Base-by-base conservation (phyloP, 1,139 yeast genomes). In the Candida tetrigidarum region DNA sequence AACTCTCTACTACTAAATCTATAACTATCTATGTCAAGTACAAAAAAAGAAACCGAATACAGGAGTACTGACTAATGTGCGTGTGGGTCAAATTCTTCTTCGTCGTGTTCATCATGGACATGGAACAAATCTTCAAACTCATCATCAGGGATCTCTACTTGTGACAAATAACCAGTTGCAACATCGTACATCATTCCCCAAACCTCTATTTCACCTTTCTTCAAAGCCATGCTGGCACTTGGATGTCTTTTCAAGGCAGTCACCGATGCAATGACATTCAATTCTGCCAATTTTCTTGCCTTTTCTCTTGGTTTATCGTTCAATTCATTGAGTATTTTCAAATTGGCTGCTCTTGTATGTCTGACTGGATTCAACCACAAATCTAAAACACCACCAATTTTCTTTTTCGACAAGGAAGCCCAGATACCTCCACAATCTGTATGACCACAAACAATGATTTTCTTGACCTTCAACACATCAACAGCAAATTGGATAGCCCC, bases 351-450 rank as follows among this genome's bases (percentile, higher is more conserved):
- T 52, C 88, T 72, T 45, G 85, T 83, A 51, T 84, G 89, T 54
- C 92, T 78, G 45, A 88, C 72, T 20, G 88, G 86, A 50, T 83
- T 80, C 50, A 87, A 74, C 96, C 96, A 87, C 51, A 81, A 79
- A 64, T 86, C 93, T 49, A 88, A 72, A 18, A 83, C 84, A 23
- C 93, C 92, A 26, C 89, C 88, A 39, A 88, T 76, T 50, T 80
- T 79, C 55, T 84, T 82, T 49, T 82, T 77, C 5, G 86, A 78
- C 47, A 93, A 69, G 14, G 96, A 85, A 19, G 97, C 93, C 84
- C 92, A 86, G 47, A 91, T 83, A 26, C 98, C 99, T 42, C 98
- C 98, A 73, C 99, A 93, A 66, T 91, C 96, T 28, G 96, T 88
- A 70, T 93, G 99, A n/a, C 99, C 99, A 66, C 97, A 91, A 8